Evolutionary conservation across 2,329 filamentous ascomycete species (phyloP), one percentile per base, ranked within the genome.

Genomic region (Diaporthe helianthi): DNA sequence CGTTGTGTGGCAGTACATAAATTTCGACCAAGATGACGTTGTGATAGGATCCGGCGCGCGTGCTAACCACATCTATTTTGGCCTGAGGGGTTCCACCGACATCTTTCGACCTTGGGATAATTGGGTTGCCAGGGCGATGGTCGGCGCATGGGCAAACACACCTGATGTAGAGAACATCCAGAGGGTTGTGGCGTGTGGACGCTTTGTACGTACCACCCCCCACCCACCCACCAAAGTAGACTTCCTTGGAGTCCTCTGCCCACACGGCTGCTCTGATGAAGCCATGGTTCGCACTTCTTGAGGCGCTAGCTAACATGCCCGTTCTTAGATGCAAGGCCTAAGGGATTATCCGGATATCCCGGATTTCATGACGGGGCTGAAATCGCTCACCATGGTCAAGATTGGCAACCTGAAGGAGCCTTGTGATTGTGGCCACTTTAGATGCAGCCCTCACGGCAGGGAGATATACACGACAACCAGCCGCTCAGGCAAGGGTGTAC

Each of bases 11-110:
- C 58, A 63, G 58, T 63, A 63, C 29, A 63, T 63, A 6, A 63
- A 49, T 13, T 63, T 63, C 44, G 58, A 63, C 58, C 58, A 49
- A n/a, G 58, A 63, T 24, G 58, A 49, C 44, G 13, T 63, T 22
- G 58, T 63, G 44, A 15, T 63, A 6, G 29, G 44, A 49, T 19
- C 58, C n/a, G 3, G n/a, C 9, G 29, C 58, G 7, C 58, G 26
- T 15, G 29, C 19, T 26, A 49, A 49, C 13, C 36, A 38, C 44
- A 26, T 9, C 2, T 5, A 4, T 24, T 47, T 24, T 24, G 58
- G 58, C 19, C 2, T 8, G 13, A 15, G 36, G 5, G 17, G 17
- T 4, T 19, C 9, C 12, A 22, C 5, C n/a, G 17, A 17, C 1
- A 24, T n/a, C 24, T 4, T 33, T 10, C 29, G 26, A n/a, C 58